A percentile compares a stretch with the other conserved stretches of the same genome.
Conservation (phyloP, 306 rosid genomes). For the Trifolium dubium region DNA sequence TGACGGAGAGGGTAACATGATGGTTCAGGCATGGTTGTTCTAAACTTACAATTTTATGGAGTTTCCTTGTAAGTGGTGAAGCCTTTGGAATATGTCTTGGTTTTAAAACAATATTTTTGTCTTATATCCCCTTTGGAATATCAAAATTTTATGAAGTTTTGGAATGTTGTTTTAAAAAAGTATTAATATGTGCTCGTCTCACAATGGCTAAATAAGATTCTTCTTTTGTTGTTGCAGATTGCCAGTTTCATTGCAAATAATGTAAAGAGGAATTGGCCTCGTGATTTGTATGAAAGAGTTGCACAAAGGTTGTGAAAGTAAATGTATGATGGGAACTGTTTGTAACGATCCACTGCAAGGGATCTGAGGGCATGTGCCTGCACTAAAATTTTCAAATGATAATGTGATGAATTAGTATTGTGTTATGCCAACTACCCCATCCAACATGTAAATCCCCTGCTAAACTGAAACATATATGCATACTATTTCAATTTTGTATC, state of each 20-base stretch:
- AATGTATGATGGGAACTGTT: constrained; percentile 4
- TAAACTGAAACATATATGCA: too few species aligned
- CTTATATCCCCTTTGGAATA: too few species aligned
- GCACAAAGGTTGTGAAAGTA: constrained; percentile 80
- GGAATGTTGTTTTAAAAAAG: too few species aligned
- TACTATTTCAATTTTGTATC: too few species aligned
- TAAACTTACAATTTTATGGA: constrained; percentile 10
- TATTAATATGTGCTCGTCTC: not conserved
- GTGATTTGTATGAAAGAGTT: constrained; percentile 87
- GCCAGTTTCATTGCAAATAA: constrained; percentile 89
- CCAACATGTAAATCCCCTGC: too few species aligned
- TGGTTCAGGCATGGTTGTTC: constrained; percentile 6
- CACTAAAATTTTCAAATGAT: too few species aligned
- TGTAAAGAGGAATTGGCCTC: constrained; percentile 88
- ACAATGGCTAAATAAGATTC: constrained; percentile 17
- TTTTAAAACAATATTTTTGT: constrained; percentile 1
- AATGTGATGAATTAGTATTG: too few species aligned
- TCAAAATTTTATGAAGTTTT: not conserved
- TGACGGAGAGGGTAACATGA: not conserved
- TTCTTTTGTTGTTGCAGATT: constrained; percentile 67
- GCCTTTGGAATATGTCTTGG: constrained; percentile 5
- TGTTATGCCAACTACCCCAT: too few species aligned
- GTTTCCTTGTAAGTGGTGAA: constrained; percentile 1
- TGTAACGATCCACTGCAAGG: too few species aligned
- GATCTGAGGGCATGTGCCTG: too few species aligned